phyloP scores from a whole-genome alignment of 2,329 filamentous ascomycete genomes.

The Chaetoscypha palmicola region DNA sequence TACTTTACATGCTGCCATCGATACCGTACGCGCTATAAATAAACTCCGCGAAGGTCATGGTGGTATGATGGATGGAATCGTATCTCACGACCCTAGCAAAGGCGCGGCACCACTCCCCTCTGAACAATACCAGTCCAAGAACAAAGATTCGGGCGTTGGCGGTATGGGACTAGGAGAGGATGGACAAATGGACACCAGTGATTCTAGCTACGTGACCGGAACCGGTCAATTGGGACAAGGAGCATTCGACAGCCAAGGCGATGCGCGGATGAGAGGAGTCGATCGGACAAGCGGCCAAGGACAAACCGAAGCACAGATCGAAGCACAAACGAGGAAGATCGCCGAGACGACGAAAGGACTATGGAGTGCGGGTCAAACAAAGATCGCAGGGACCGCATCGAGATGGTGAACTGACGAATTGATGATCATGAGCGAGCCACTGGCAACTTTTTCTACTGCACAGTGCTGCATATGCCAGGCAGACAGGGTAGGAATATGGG shows the following conservation, averaged over 20 bases:
- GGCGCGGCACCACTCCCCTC: constrained; percentile 31
- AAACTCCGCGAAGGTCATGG: constrained; percentile 58
- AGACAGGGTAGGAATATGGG: too few species aligned
- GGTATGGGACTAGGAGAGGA: constrained; percentile 20
- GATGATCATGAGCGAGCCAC: too few species aligned
- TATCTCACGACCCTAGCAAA: constrained; percentile 42
- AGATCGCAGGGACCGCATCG: constrained; percentile 22
- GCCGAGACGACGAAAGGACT: constrained; percentile 59
- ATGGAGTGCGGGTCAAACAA: constrained; percentile 37
- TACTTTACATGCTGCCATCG: constrained; percentile 63
- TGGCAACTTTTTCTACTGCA: too few species aligned
- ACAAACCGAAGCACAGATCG: constrained; percentile 31
- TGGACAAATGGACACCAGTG: constrained; percentile 20
- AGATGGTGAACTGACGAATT: too few species aligned
- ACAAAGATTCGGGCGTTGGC: constrained; percentile 38
- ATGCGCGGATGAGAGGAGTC: constrained; percentile 23
- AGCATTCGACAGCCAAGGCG: constrained; percentile 6
- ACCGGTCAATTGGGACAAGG: constrained; percentile 9
- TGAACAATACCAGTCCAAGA: constrained; percentile 30
- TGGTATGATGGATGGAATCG: constrained; percentile 54
- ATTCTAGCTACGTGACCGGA: constrained; percentile 24
- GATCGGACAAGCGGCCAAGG: constrained; percentile 28
- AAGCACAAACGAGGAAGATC: constrained; percentile 43
- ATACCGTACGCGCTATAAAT: constrained; percentile 65
- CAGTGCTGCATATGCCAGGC: too few species aligned